phyloP scores from a whole-genome alignment of 2,329 filamentous ascomycete species.

The Colletotrichum theobromicola region DNA sequence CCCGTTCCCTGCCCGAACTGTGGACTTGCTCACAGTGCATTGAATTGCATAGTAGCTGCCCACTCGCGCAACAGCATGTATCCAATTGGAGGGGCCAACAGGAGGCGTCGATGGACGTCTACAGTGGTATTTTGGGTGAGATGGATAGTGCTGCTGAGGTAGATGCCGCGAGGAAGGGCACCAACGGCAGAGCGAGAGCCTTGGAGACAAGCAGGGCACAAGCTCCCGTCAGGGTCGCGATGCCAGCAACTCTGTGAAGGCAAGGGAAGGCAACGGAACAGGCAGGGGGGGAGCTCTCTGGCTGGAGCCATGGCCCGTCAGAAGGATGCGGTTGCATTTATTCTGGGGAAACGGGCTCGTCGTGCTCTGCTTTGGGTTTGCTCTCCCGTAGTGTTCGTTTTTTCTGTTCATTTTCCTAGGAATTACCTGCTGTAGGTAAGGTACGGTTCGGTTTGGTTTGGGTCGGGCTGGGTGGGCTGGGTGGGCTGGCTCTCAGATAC shows the following conservation, averaged over 20 bases:
- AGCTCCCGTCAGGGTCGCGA: background rate
- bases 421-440: background rate
- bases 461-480: background rate
- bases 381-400: background rate
- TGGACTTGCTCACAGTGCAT: constrained; percentile 15
- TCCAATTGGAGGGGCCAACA: background rate
- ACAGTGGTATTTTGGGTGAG: background rate
- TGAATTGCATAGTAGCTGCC: constrained; percentile 14
- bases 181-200: background rate
- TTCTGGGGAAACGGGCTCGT: background rate
- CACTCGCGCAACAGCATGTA: background rate
- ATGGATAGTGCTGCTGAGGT: background rate
- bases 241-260: background rate
- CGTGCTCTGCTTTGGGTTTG: background rate
- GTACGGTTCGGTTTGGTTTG: too few species aligned
- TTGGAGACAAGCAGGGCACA: background rate
- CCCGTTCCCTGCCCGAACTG: constrained; percentile 7
- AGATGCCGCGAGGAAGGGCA: background rate
- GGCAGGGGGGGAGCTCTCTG: background rate
- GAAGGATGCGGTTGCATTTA: background rate
- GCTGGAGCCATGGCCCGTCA: background rate
- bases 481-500: background rate
- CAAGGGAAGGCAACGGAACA: too few species aligned
- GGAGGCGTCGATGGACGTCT: background rate
- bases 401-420: background rate